phyloP scores from a whole-genome alignment of 768 basidiomycete species.

The Tremella fuciformis region DNA sequence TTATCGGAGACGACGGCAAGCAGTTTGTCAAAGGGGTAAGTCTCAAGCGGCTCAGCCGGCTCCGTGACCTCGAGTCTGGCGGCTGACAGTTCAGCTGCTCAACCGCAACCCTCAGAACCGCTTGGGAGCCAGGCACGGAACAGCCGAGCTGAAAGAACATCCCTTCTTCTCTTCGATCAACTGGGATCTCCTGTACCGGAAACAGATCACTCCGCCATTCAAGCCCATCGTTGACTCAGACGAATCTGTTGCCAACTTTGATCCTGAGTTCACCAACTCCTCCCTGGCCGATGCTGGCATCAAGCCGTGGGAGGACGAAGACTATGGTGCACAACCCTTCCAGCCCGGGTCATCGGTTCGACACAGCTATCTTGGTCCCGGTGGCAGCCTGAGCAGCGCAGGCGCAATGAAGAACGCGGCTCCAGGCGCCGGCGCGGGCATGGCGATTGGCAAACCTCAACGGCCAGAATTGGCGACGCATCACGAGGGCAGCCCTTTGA shows the following conservation, averaged over 20 bases:
- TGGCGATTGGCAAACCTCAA: constrained; percentile 43
- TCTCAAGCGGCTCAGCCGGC: constrained; percentile 29
- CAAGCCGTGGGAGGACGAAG: constrained; percentile 57
- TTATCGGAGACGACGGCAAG: constrained; percentile 96
- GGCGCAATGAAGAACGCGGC: constrained; percentile 24
- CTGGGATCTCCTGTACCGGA: constrained; percentile 76
- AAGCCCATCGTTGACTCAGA: constrained; percentile 97
- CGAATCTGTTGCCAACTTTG: constrained; percentile 96
- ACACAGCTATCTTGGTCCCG: constrained; percentile 50
- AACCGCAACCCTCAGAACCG: constrained; percentile 99
- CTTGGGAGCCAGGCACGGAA: constrained; percentile 82
- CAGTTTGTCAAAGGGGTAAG: constrained; percentile 97
- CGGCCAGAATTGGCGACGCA: constrained; percentile 33
- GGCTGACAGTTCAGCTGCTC: constrained; percentile 64
- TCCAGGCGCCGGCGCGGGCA: constrained; percentile 12
- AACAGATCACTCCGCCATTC: constrained; percentile 94
- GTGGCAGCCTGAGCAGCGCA: constrained; percentile 34
- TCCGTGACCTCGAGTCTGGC: constrained; percentile 4
- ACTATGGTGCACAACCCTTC: constrained; percentile 24
- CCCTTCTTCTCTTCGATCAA: constrained; percentile 89
- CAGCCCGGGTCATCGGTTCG: constrained; percentile 18
- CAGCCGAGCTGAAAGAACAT: constrained; percentile 92
- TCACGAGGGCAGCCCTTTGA: constrained; percentile 65
- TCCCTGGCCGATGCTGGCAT: constrained; percentile 74
- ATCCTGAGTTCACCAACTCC: constrained; percentile 82